These are phyloP conservation scores for Lactifluus echinatus DNA, from an alignment of 768 basidiomycete species.

Conservation along the genomic window DNA sequence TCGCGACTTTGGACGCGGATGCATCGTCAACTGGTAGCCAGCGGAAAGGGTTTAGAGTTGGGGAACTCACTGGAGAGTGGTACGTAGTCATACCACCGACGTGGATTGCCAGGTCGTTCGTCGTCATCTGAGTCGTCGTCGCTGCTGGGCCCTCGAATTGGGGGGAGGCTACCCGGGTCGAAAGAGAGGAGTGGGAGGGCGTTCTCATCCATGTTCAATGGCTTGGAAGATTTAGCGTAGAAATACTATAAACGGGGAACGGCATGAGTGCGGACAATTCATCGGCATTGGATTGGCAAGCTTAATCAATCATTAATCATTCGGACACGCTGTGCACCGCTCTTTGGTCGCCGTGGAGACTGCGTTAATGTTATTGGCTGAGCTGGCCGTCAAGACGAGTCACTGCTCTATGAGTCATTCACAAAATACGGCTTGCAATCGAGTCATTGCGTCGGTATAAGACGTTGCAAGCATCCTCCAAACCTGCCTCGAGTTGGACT, in stretches of 20 bases:
- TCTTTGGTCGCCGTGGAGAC: too few relatives aligned
- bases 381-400: too few relatives aligned
- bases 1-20: conserved; percentile 29
- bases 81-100: conserved; percentile 19
- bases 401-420: too few relatives aligned
- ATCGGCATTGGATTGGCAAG: too few relatives aligned
- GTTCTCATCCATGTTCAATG: neutral
- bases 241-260: neutral
- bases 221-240: neutral
- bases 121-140: conserved; percentile 15
- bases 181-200: conserved; percentile 7
- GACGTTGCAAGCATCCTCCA: neutral
- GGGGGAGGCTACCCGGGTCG: conserved; percentile 3
- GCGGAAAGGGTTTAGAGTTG: too few relatives aligned
- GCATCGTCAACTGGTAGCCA: too few relatives aligned
- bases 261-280: neutral
- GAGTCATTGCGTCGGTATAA: neutral
- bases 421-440: too few relatives aligned
- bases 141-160: neutral
- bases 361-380: too few relatives aligned
- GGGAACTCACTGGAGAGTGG: conserved; percentile 14
- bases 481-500: too few relatives aligned
- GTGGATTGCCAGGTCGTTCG: neutral
- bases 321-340: too few relatives aligned
- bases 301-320: too few relatives aligned